Evolutionary conservation across 169 alveolate species (phyloP).

Genomic region (Cryptosporidium xiaoi): DNA sequence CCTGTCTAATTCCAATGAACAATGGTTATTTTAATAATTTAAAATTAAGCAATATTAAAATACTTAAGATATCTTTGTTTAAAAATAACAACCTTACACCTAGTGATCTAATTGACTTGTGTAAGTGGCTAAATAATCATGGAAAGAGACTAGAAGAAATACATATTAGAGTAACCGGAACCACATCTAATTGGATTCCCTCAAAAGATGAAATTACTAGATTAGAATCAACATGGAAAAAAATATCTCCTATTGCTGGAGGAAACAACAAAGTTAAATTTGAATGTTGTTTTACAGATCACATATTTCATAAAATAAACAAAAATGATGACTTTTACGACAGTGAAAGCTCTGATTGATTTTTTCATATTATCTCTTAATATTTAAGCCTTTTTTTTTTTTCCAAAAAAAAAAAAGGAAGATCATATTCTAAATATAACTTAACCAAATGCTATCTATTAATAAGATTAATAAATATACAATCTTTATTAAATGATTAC

Average conservation of each 20-base stretch:
- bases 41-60: background rate
- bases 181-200: slow-evolving; percentile 62
- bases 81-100: slow-evolving; percentile 23
- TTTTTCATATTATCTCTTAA: background rate
- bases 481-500: no score
- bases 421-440: no score
- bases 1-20: slow-evolving; percentile 37
- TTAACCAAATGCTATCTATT: no score
- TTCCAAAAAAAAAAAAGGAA: no score
- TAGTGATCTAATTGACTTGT: slow-evolving; percentile 8
- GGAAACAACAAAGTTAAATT: slow-evolving; percentile 8
- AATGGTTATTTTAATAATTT: background rate
- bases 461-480: no score
- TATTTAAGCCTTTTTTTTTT: no score
- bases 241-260: slow-evolving; percentile 33
- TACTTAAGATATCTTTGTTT: slow-evolving; percentile 22
- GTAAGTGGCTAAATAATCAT: slow-evolving; percentile 32
- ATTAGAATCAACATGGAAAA: slow-evolving; percentile 16
- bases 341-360: slow-evolving; percentile 17
- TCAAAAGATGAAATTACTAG: slow-evolving; percentile 10
- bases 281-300: slow-evolving; percentile 58
- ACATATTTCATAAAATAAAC: slow-evolving; percentile 43
- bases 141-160: slow-evolving; percentile 5
- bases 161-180: slow-evolving; percentile 63
- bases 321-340: background rate